Base-by-base conservation (phyloP, 2,329 filamentous ascomycete species). In the Ascochyta koolunga region DNA sequence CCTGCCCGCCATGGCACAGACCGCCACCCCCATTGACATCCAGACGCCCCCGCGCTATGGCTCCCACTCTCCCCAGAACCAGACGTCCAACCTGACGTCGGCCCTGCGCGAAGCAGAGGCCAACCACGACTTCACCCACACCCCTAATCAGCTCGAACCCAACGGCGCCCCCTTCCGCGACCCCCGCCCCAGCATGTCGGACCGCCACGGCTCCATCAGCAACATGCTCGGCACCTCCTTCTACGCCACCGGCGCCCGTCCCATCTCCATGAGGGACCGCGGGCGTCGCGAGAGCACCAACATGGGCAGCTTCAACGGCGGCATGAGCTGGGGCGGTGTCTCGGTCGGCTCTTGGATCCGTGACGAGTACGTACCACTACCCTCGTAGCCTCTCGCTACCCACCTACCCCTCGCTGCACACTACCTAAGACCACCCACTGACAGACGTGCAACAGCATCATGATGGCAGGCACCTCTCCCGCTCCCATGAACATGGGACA, bases 291-390 rank as follows among this genome's bases (percentile, higher is more conserved):
- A 87, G 72, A 85, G 83, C 72, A 78, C 83, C 58, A 83, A 83
- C 51, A 83, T 84, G 57, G 82, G 85, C 62, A 87, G 85, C 70
- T 76, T 87, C 56, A 79, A 84, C 45, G 89, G 87, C 60, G 93
- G 93, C 67, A 92, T 96, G 88, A 97, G 93, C 77, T 99, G 93
- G 93, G 93, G 93, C 71, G 93, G 93, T 62, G 86, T 96, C 56
- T 98, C 93, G 8, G 91, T 98, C 62, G 93, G 93, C 59, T 98
- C 93, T 71, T 98, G 96, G 82, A 95, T 99, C 76, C 85, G 91
- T 76, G 93, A 99, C 79, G 95, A 99, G 95, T 99, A 86, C 86
- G 93, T 88, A 27, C 31, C 18, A 39, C 51, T 9, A 37, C 22
- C 50, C 35, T 29, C 21, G 51, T n/a, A n/a, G n/a, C 44, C 39